Percentiles rank a stretch among this genome's conserved stretches.
Evolutionary conservation across 306 rosid genomes (phyloP).

Genomic region (Trifolium subterraneum): DNA sequence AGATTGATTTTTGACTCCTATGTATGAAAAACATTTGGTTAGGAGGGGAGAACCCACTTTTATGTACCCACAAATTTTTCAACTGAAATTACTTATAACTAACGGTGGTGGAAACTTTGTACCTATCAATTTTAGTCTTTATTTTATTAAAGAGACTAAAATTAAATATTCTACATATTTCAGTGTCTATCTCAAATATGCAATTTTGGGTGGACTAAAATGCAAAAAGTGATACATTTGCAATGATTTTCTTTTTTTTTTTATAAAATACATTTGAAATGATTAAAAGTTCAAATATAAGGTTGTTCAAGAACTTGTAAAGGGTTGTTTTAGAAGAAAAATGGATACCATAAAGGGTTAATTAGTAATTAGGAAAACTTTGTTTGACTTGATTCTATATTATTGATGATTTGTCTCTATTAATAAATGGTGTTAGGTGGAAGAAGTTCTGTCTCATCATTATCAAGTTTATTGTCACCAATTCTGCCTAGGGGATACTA

Average conservation of each 20-base stretch:
- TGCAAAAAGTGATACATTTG: background rate
- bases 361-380: slow-evolving; percentile 33
- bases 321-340: slow-evolving; percentile 1
- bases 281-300: slow-evolving; percentile 15
- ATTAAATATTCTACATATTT: too few species aligned
- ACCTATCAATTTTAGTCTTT: too few species aligned
- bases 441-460: slow-evolving; percentile 35
- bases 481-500: background rate
- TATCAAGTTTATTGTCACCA: slow-evolving; percentile 21
- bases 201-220: background rate
- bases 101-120: too few species aligned
- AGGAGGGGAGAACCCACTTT: too few species aligned
- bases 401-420: slow-evolving; percentile 28
- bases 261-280: background rate
- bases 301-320: slow-evolving; percentile 35
- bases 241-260: too few species aligned
- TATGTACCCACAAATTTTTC: too few species aligned
- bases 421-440: slow-evolving; percentile 40
- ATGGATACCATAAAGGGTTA: slow-evolving; percentile 20
- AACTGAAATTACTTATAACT: too few species aligned
- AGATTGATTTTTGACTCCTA: too few species aligned
- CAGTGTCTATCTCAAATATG: background rate
- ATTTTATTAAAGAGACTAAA: too few species aligned
- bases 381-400: slow-evolving; percentile 47
- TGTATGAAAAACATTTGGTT: too few species aligned